A percentile compares a stretch with the other conserved stretches of the same genome.
phyloP scores from a whole-genome alignment of 192 early-diverging fungal species.

The Backusella luteola region DNA sequence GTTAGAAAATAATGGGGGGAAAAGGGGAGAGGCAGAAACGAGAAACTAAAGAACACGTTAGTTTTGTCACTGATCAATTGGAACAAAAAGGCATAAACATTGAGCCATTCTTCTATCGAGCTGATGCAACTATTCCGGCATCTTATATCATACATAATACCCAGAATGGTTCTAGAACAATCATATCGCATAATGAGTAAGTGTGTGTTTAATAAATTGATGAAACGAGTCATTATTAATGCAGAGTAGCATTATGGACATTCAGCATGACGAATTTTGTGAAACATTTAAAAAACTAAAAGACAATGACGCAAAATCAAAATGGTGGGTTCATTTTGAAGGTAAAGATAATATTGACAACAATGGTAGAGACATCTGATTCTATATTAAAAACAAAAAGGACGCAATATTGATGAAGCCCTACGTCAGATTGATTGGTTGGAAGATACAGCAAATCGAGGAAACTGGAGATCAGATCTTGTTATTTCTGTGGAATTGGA shows the following conservation, averaged over 20 bases:
- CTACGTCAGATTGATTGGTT: conserved; percentile 55
- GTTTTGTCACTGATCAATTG: conserved; percentile 36
- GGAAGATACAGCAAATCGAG: conserved; percentile 34
- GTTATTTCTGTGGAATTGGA: conserved; percentile 67
- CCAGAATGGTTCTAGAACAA: conserved; percentile 52
- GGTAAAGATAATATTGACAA: not conserved
- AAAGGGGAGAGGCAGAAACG: not conserved
- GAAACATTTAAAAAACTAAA: conserved; percentile 2
- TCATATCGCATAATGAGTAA: conserved; percentile 59
- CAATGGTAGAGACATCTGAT: conserved; percentile 45
- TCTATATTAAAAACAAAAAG: conserved; percentile 52
- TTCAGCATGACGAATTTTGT: conserved; percentile 55
- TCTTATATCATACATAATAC: conserved; percentile 58
- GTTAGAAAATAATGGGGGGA: conserved; percentile 30
- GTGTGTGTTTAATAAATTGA: not conserved
- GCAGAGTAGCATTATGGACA: conserved; percentile 42
- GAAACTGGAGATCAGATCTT: conserved; percentile 41
- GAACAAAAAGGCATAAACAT: conserved; percentile 45
- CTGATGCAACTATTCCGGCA: conserved; percentile 28
- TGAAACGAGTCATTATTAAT: not conserved
- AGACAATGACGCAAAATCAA: conserved; percentile 13
- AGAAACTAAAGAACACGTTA: conserved; percentile 6
- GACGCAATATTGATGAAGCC: conserved; percentile 50
- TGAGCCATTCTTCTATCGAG: conserved; percentile 40
- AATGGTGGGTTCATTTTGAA: conserved; percentile 16